Percentiles rank a stretch among this genome's conserved stretches.
These are phyloP conservation scores for Penicillium corylophilum DNA, from an alignment of 2,329 filamentous ascomycete genomes.

Conservation along the genomic window DNA sequence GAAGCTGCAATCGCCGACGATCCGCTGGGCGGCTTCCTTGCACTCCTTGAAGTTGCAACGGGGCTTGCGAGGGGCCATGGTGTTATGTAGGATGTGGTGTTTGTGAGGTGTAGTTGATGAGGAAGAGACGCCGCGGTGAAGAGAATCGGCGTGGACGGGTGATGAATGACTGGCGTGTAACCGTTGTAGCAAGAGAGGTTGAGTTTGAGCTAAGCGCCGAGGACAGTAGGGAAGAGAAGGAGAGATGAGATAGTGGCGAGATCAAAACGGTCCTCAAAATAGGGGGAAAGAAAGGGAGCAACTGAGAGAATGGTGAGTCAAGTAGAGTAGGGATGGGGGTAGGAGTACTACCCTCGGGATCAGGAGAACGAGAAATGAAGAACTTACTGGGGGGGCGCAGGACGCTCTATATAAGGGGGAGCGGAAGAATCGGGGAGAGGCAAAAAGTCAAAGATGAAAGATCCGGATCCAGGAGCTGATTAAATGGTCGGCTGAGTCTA, in stretches of 20 bases:
- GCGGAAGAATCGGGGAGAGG: constrained; percentile 3
- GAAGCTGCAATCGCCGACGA: constrained; percentile 95
- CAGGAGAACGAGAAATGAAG: constrained; percentile 5
- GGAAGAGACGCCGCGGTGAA: constrained; percentile 2
- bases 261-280: neutral
- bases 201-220: constrained; percentile 22
- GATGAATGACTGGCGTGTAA: constrained; percentile 1
- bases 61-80: constrained; percentile 55
- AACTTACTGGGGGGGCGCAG: neutral
- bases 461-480: neutral
- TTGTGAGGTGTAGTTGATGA: constrained; percentile 10
- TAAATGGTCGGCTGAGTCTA: constrained; percentile 8
- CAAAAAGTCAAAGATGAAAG: constrained; percentile 4
- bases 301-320: neutral
- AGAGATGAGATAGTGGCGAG: constrained; percentile 6
- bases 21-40: constrained; percentile 81
- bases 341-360: constrained; percentile 7
- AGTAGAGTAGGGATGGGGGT: constrained; percentile 1
- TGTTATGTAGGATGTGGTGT: constrained; percentile 25
- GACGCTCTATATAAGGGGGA: neutral
- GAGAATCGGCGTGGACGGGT: neutral
- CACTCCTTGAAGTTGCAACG: constrained; percentile 89
- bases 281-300: constrained; percentile 4
- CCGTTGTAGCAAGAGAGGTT: constrained; percentile 4
- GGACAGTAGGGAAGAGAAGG: constrained; percentile 2